These are phyloP conservation scores for Castanea crenata DNA, from an alignment of 306 rosid species.

Conservation along the genomic window DNA sequence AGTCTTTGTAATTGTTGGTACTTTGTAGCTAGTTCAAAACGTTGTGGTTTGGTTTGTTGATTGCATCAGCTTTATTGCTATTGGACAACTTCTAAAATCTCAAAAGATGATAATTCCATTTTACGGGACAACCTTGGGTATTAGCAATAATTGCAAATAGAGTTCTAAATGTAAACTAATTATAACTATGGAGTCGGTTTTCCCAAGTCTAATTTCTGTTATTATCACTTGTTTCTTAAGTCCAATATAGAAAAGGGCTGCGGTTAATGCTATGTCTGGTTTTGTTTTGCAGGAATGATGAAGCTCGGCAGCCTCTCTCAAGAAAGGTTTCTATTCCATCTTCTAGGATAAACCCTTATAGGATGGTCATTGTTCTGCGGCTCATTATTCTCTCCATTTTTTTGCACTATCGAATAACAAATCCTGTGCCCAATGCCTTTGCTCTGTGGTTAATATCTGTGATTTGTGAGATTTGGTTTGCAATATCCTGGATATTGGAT, in stretches of 20 bases:
- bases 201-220: background rate
- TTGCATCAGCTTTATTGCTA: background rate
- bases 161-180: background rate
- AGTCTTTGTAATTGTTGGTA: constrained; percentile 14
- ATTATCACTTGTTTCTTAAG: constrained; percentile 7
- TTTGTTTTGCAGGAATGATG: constrained; percentile 68
- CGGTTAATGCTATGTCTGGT: constrained; percentile 3
- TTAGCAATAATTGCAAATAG: background rate
- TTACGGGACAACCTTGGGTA: background rate
- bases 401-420: constrained; percentile 91
- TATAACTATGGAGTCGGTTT: constrained; percentile 5
- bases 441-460: constrained; percentile 87
- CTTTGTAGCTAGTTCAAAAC: constrained; percentile 1
- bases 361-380: constrained; percentile 95
- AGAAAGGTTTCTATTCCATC: constrained; percentile 95
- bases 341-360: constrained; percentile 85
- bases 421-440: constrained; percentile 90
- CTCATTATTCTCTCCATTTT: constrained; percentile 66
- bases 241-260: constrained; percentile 1
- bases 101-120: background rate
- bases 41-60: background rate
- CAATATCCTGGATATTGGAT: constrained; percentile 95
- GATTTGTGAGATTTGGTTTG: constrained; percentile 98
- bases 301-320: constrained; percentile 94
- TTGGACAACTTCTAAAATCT: background rate